Evolutionary conservation across 78 protist genomes (phyloP).

Genomic region (Pigoraptor vietnamica): DNA sequence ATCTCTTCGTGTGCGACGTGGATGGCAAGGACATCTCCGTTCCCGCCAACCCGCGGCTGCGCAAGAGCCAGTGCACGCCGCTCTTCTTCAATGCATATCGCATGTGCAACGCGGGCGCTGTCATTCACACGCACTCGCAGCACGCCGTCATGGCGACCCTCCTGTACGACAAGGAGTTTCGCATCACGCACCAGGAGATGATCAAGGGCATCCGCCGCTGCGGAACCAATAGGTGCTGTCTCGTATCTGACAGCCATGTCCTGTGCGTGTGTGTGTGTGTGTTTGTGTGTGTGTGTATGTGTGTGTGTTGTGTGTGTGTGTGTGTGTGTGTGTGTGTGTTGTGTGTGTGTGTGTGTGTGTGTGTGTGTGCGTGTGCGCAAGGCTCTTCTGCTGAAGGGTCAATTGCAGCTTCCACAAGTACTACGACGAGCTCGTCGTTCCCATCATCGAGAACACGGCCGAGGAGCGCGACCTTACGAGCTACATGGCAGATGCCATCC

Average conservation of each 20-base stretch:
- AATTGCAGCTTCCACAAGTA: slow-evolving; percentile 25
- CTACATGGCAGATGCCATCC: slow-evolving; percentile 14
- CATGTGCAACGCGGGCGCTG: slow-evolving; percentile 74
- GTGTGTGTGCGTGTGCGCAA: too few species aligned
- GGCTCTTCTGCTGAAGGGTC: too few species aligned
- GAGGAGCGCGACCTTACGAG: slow-evolving; percentile 32
- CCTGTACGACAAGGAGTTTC: slow-evolving; percentile 67
- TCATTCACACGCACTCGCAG: slow-evolving; percentile 81
- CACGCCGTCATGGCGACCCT: slow-evolving; percentile 73
- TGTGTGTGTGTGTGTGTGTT: too few species aligned
- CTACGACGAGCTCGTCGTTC: slow-evolving; percentile 66
- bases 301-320: too few species aligned
- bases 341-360: too few species aligned
- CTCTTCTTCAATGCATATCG: slow-evolving; percentile 66
- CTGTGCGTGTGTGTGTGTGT: too few species aligned
- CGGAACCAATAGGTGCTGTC: too few species aligned
- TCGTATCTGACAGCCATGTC: too few species aligned
- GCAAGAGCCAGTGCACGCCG: slow-evolving; percentile 66
- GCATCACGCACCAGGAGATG: slow-evolving; percentile 83
- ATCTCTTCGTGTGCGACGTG: slow-evolving; percentile 63
- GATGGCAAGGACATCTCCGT: slow-evolving; percentile 23
- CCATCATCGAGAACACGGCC: slow-evolving; percentile 89
- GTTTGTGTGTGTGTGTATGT: too few species aligned
- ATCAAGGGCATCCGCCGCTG: too few species aligned
- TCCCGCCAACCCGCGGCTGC: slow-evolving; percentile 15